Evolutionary conservation across 179 eudicot species (phyloP).

Genomic region (Corrigiola litoralis): DNA sequence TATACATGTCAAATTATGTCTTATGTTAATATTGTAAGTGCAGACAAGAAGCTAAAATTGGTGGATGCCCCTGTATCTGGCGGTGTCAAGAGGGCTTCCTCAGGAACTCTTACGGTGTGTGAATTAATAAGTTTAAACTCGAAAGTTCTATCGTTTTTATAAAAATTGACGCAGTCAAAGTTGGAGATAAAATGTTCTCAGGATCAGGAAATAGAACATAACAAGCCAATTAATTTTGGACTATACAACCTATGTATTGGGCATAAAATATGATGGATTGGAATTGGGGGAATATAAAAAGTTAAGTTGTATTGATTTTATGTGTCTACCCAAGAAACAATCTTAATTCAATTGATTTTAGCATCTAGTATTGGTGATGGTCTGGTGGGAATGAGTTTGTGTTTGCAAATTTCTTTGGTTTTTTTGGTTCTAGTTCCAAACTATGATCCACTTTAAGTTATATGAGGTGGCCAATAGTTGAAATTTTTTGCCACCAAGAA

Average conservation of each 20-base stretch:
- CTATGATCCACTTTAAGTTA: background rate
- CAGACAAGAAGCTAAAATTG: conserved; percentile 65
- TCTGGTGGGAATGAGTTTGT: no score
- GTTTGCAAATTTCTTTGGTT: background rate
- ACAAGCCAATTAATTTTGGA: background rate
- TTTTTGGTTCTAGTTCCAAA: background rate
- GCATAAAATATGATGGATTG: background rate
- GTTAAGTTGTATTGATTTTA: no score
- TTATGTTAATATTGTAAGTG: conserved; percentile 26
- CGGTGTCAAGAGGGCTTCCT: conserved; percentile 85
- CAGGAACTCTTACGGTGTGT: conserved; percentile 89
- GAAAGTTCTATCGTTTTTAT: background rate
- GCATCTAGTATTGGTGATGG: no score
- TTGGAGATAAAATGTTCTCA: background rate
- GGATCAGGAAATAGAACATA: background rate
- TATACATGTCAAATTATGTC: background rate
- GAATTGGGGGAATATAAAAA: background rate
- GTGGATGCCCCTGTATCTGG: conserved; percentile 99
- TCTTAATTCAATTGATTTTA: background rate
- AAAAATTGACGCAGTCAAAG: background rate
- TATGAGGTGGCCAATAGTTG: background rate
- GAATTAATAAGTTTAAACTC: background rate
- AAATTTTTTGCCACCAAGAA: no score
- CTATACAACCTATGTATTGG: background rate
- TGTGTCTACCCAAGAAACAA: background rate